Evolutionary conservation across 345 rosid species (phyloP).

Genomic region (Euphorbia pulcherrima): DNA sequence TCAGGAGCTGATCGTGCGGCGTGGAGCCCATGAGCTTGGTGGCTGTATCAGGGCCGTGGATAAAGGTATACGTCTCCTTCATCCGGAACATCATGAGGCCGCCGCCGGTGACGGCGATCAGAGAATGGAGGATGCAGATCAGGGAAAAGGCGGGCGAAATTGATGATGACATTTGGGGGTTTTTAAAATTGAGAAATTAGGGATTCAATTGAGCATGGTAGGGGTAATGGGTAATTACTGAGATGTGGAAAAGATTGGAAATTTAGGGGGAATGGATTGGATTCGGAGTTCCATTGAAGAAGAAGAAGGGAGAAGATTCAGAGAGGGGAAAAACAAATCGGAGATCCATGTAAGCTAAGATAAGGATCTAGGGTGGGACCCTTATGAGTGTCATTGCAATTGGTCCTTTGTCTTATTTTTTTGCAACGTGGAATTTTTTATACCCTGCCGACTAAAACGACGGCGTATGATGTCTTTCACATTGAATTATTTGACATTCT

Average conservation of each 20-base stretch:
- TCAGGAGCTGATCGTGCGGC: conserved; percentile 79
- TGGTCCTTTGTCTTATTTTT: too few relatives aligned
- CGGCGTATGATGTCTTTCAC: too few relatives aligned
- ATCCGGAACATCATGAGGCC: conserved; percentile 76
- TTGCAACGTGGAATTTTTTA: too few relatives aligned
- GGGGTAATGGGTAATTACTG: too few relatives aligned
- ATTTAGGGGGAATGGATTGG: neutral
- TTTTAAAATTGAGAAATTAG: conserved; percentile 3
- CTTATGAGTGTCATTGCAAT: too few relatives aligned
- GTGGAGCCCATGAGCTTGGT: conserved; percentile 77
- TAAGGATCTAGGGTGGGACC: too few relatives aligned
- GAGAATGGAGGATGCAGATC: conserved; percentile 70
- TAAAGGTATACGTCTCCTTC: conserved; percentile 55
- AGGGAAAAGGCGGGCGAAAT: conserved; percentile 37
- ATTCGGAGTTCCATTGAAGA: neutral
- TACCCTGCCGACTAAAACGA: too few relatives aligned
- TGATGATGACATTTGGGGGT: conserved; percentile 31
- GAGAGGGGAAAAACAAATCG: neutral
- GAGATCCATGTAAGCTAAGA: too few relatives aligned
- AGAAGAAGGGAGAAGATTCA: neutral
- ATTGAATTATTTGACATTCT: too few relatives aligned
- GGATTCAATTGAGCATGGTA: neutral
- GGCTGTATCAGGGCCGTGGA: conserved; percentile 54
- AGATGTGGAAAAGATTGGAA: too few relatives aligned
- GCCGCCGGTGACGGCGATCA: conserved; percentile 70